Evolutionary conservation across 129 eudicot species (phyloP), one percentile per base, ranked within the genome.

Genomic region (Ambrosia trifida): DNA sequence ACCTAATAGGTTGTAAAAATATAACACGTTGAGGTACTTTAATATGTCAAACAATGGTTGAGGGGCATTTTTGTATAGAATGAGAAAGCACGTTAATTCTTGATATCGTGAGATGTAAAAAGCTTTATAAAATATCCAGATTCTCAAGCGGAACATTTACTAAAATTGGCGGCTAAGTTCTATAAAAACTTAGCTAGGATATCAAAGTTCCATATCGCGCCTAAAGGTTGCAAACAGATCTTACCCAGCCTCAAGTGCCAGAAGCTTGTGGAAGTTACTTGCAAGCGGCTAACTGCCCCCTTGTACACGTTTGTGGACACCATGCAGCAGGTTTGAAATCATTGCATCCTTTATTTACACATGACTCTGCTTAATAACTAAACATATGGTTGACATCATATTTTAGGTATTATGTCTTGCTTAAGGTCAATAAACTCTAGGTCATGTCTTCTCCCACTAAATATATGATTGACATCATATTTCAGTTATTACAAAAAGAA

Each of bases 251-350:
- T 68, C 62, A 81, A 69, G 68, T 90, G 74, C 82, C 96, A 85
- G 76, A 87, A 75, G 76, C 96, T 90, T 64, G 95, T 87, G 64
- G 96, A 90, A 79, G 62, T 79, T 66, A 90, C 96, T 81, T 90
- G 91, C 89, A 79, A 83, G 81, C 79, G 81, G 61, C 81, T 90
- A 68, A 90, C 96, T 20, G 84, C 85, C 56, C 91, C 95, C 64
- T 76, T 90, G 52, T 90, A 90, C 75, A 61, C 30, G 13, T 90
- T 90, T 79, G 81, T 90, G 61, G 84, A 57, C 4, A 50, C 31
- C n/a, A 79, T 87, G 86, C 96, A 90, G 65, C 73, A 79, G 96
- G 96, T 90, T 67, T 74, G 79, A 41, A 52, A 28, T 65, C 64
- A 32, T 60, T 20, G 64, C 41, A 60, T 38, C 35, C n/a, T 58